phyloP scores from a whole-genome alignment of 2,329 filamentous ascomycete genomes.

The Xylariaceae sp. region DNA sequence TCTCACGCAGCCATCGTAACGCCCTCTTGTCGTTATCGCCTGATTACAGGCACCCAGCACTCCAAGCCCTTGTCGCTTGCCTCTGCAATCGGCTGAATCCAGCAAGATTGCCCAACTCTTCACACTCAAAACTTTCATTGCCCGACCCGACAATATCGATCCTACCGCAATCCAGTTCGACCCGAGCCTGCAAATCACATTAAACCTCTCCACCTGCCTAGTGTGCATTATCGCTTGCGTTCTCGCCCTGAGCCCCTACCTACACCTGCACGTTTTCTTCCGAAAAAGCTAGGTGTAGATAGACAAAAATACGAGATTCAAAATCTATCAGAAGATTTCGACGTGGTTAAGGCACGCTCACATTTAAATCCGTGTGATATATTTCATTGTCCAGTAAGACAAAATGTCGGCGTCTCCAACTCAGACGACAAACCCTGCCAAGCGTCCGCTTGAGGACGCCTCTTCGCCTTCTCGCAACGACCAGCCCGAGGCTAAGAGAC shows the following conservation, averaged over 20 bases:
- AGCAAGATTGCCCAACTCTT: conserved; percentile 22
- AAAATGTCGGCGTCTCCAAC: conserved; percentile 70
- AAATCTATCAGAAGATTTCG: conserved; percentile 37
- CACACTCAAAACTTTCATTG: conserved; percentile 21
- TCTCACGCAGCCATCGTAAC: conserved; percentile 14
- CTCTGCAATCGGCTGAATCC: conserved; percentile 25
- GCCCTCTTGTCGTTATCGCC: conserved; percentile 9
- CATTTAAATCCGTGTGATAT: conserved; percentile 15
- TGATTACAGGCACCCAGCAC: conserved; percentile 10
- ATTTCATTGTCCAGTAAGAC: conserved; percentile 33
- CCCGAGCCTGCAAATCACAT: conserved; percentile 25
- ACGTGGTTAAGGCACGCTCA: conserved; percentile 32
- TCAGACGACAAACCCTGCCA: conserved; percentile 64
- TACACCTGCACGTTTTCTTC: conserved; percentile 95
- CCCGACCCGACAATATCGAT: conserved; percentile 23
- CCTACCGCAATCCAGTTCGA: conserved; percentile 26
- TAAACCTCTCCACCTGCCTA: conserved; percentile 21
- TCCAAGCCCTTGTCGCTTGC: conserved; percentile 20
- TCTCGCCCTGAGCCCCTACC: conserved; percentile 51
- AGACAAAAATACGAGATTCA: conserved; percentile 50
- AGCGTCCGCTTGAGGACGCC: conserved; percentile 94
- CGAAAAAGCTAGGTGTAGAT: conserved; percentile 85
- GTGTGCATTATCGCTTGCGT: conserved; percentile 32
- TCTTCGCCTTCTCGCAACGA: conserved; percentile 92
- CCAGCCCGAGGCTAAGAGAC: conserved; percentile 94